A percentile compares a stretch with the other conserved stretches of the same genome.
phyloP scores from a whole-genome alignment of 306 rosid species.

The Mimosa bimucronata region DNA sequence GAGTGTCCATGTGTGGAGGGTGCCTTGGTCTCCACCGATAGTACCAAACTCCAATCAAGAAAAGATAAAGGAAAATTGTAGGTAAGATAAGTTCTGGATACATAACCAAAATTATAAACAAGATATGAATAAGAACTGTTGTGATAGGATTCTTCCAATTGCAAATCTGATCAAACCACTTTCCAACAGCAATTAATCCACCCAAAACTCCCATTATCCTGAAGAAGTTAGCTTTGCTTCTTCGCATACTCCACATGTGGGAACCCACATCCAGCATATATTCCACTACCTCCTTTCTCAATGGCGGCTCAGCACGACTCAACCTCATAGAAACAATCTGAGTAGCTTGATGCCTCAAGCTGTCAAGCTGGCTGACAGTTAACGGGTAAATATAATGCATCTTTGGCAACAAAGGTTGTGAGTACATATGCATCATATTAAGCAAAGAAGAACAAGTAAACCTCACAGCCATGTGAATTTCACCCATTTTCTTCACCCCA shows the following conservation, averaged over 20 bases:
- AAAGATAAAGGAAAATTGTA: conserved; percentile 93
- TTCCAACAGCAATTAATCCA: conserved; percentile 95
- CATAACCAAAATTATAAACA: conserved; percentile 91
- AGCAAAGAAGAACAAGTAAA: conserved; percentile 90
- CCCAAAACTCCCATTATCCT: conserved; percentile 87
- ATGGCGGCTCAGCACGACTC: conserved; percentile 89
- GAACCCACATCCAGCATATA: conserved; percentile 95
- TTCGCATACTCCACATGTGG: conserved; percentile 98
- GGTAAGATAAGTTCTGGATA: conserved; percentile 97
- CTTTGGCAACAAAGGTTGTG: conserved; percentile 88
- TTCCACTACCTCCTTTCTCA: conserved; percentile 92
- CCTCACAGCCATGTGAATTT: conserved; percentile 96
- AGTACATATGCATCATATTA: conserved; percentile 98
- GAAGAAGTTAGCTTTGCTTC: conserved; percentile 97
- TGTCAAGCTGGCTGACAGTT: conserved; percentile 93
- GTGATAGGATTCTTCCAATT: conserved; percentile 96
- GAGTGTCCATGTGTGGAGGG: conserved; percentile 99
- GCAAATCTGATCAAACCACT: conserved; percentile 98
- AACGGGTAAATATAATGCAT: conserved; percentile 94
- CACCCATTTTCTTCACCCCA: conserved; percentile 99
- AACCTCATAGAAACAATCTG: conserved; percentile 83
- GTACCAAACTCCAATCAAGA: conserved; percentile 97
- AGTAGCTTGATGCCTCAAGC: conserved; percentile 94
- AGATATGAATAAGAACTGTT: conserved; percentile 80
- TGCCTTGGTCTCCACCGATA: conserved; percentile 98